These are phyloP conservation scores for Sporothrix phasma DNA, from an alignment of 2,329 filamentous ascomycete species.

Conservation along the genomic window DNA sequence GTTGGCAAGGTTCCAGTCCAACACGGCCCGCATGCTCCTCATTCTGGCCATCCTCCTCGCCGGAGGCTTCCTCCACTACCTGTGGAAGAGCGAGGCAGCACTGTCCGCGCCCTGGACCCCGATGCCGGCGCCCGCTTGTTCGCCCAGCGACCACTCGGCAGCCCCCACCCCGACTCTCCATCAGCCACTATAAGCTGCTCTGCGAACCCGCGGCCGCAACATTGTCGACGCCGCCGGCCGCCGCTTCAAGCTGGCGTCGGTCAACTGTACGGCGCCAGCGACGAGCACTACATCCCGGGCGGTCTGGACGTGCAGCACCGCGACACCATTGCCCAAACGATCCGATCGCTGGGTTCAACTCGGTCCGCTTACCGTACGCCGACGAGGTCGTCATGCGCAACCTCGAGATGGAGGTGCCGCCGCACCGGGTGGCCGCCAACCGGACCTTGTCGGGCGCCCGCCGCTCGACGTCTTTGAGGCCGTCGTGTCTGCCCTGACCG, in stretches of 20 bases:
- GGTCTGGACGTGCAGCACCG: constrained; percentile 56
- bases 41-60: constrained; percentile 29
- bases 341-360: constrained; percentile 59
- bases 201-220: constrained; percentile 49
- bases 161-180: constrained; percentile 34
- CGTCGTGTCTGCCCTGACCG: constrained; percentile 48
- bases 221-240: constrained; percentile 48
- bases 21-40: constrained; percentile 28
- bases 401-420: constrained; percentile 37
- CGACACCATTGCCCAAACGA: constrained; percentile 47
- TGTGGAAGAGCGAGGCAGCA: constrained; percentile 36
- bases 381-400: constrained; percentile 57
- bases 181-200: constrained; percentile 44
- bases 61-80: constrained; percentile 32
- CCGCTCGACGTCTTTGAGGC: constrained; percentile 54
- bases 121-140: constrained; percentile 39
- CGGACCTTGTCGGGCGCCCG: constrained; percentile 44
- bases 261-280: constrained; percentile 64
- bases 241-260: constrained; percentile 51
- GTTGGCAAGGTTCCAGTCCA: constrained; percentile 15
- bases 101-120: constrained; percentile 39
- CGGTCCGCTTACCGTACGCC: constrained; percentile 57
- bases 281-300: constrained; percentile 54
- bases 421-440: constrained; percentile 46
- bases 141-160: constrained; percentile 37